These are phyloP conservation scores for Leucosporidium scottii DNA, from an alignment of 768 basidiomycete genomes.

Conservation along the genomic window DNA sequence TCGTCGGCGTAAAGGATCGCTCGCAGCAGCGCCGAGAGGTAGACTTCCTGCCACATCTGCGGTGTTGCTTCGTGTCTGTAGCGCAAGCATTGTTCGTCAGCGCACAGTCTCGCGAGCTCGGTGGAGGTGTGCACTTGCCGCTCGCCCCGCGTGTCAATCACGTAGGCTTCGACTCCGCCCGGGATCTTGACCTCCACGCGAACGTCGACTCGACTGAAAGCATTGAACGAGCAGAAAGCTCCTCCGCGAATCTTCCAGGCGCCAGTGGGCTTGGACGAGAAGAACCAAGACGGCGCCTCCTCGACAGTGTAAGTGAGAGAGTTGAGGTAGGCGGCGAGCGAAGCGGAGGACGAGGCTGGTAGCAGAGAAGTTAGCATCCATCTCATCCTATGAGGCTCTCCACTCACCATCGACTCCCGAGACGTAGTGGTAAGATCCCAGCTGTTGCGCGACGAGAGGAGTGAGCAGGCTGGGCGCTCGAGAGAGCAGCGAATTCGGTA, in stretches of 20 bases:
- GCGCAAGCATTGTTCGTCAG: background rate
- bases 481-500: conserved; percentile 22
- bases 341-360: conserved; percentile 84
- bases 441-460: conserved; percentile 47
- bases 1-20: conserved; percentile 95
- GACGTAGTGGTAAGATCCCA: conserved; percentile 93
- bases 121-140: conserved; percentile 51
- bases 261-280: conserved; percentile 49
- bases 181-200: conserved; percentile 98
- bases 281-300: conserved; percentile 85
- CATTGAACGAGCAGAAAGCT: conserved; percentile 94
- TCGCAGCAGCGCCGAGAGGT: conserved; percentile 82
- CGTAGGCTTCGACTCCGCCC: conserved; percentile 89
- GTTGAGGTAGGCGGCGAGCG: conserved; percentile 95
- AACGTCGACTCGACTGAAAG: conserved; percentile 92
- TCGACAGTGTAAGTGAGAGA: conserved; percentile 94
- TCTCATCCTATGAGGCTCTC: too few species aligned
- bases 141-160: conserved; percentile 88
- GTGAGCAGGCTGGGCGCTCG: background rate
- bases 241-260: conserved; percentile 88
- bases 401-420: conserved; percentile 73
- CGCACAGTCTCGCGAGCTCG: background rate
- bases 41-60: conserved; percentile 96
- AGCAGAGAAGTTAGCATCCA: too few species aligned
- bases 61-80: conserved; percentile 77